Evolutionary conservation across 352 stramenopile genomes (phyloP), one percentile per base, ranked within the genome.

Genomic region (Elongisporangium anandrum): DNA sequence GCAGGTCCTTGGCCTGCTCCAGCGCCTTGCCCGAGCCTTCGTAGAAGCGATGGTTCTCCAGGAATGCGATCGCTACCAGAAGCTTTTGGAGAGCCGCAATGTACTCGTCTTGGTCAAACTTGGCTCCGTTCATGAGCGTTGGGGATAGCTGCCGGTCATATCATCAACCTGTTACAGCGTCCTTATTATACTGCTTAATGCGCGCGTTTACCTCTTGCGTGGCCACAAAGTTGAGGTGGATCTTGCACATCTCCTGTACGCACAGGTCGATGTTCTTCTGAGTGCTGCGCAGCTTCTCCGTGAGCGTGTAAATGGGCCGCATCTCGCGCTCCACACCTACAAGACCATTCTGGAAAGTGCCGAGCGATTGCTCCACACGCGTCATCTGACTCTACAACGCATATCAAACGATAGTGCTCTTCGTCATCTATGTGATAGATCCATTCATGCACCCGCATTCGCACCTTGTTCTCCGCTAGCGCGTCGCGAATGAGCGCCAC

Each of bases 181-280:
- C 17, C 6, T 38, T 16, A 20, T 17, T 6, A 12, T 56, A 4
- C 17, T 8, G 6, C 9, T 9, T 50, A 41, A 61, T 12, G 29
- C 4, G 26, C 6, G 57, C 16, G 16, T 9, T 21, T 54, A 92
- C 85, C 77, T 88, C 69, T 56, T 89, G 79, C 10, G 82, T 76
- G 2, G 72, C 79, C 41, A 87, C 64, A 56, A 94, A 92, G 56
- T 90, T 91, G 54, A 89, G 71, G 56, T 91, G 80, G 55, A 94
- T 81, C 50, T 72, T 69, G 3, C 69, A 75, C 56, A 94, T 61
- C 63, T 91, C 79, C 26, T 78, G 72, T 20, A 94, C 83, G 48
- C 82, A 91, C 9, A 89, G 56, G 51, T 94, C 85, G 26, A 94
- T 94, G 54, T 92, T 94, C 65, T 86, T 85, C 60, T 94, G 85